Base-by-base conservation (phyloP, 1,284 basidiomycete genomes). In the Rhizoctonia solani region DNA sequence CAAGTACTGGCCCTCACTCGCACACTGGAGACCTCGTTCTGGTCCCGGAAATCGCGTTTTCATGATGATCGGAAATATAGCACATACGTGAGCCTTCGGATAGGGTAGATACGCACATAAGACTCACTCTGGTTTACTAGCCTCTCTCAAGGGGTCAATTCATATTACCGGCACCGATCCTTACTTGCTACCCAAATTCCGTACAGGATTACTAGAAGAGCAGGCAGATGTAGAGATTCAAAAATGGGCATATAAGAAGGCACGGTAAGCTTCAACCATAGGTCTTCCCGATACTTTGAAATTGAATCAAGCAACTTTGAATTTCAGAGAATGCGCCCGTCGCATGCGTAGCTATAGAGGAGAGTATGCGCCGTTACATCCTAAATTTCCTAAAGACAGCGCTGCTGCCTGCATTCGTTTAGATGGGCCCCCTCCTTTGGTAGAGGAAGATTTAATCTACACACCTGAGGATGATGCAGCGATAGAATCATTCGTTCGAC, bases 211-310 rank as follows among this genome's bases (percentile, higher is more conserved):
- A 44, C 58, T 74, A 2, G 56, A 46, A 11, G 58, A 63, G 8
- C 58, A 63, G 32, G 82, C 80, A 3, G 87, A 89, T 72, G 39
- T 89, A 1, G 79, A 77, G 1, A 75, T 82, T 11, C 73, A 86
- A 69, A 75, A 80, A 55, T 85, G 83, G 80, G 76, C 72, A 0
- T 89, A 87, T 73, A 89, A 89, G 73, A 80, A 78, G 69, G 69
- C 75, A 23, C 77, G 85, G 73, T 72, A 42, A 41, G 37, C 32
- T 19, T 13, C n/a, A n/a, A n/a, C n/a, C n/a, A n/a, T n/a, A n/a
- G n/a, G 30, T 34, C 14, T 34, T 34, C 21, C 21, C n/a, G 23
- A 23, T 25, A 2, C 19, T 21, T 14, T 11, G 44, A 46, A 46
- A 46, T 61, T 34, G n/a, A n/a, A n/a, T n/a, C n/a, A n/a, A n/a